Evolutionary conservation across 2,329 filamentous ascomycete genomes (phyloP), one percentile per base, ranked within the genome.

Genomic region (Akanthomyces lecanii): DNA sequence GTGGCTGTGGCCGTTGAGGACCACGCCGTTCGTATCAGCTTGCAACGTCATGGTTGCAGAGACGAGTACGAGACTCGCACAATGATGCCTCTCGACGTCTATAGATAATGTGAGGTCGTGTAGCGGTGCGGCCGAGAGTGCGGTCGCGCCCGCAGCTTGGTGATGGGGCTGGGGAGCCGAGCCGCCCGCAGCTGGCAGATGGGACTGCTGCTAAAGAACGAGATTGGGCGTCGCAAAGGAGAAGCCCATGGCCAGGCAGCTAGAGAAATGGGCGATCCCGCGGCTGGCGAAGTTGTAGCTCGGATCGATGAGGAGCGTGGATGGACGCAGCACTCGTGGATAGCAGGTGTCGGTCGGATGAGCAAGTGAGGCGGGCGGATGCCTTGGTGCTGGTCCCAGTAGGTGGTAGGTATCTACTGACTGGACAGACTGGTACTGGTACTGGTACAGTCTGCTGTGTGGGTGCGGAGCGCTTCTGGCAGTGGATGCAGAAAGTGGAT

Each of bases 1-100:
- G 47, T 57, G 53, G 44, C 36, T 42, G 53, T 51, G 61, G 47
- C 61, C 52, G 45, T 56, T 63, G 53, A 50, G 23, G 38, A 52
- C 53, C 44, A 36, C 10, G 53, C 52, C 53, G 28, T 63, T 63
- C 8, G 61, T 51, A 25, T n/a, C 61, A 6, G 45, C 44, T 45
- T 53, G 53, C 14, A 63, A 25, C 25, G 61, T 44, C 61, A 63
- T 63, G 28, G 3, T 52, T 30, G 11, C 56, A 18, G 1, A n/a
- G 47, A 52, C 23, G 25, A 44, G 25, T 14, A 23, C 47, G 11
- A 18, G 3, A 6, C 30, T 5, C 18, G 38, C n/a, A 18, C 8
- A 10, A 25, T 18, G 4, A 44, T 30, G 48, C 11, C 3, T 44
- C 6, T 52, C 2, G 12, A 16, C 18, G 21, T 52, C 2, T 45